Percentiles rank a stretch among this genome's conserved stretches.
These are phyloP conservation scores for Acephala macrosclerotiorum DNA, from an alignment of 2,329 filamentous ascomycete species.

Conservation along the genomic window DNA sequence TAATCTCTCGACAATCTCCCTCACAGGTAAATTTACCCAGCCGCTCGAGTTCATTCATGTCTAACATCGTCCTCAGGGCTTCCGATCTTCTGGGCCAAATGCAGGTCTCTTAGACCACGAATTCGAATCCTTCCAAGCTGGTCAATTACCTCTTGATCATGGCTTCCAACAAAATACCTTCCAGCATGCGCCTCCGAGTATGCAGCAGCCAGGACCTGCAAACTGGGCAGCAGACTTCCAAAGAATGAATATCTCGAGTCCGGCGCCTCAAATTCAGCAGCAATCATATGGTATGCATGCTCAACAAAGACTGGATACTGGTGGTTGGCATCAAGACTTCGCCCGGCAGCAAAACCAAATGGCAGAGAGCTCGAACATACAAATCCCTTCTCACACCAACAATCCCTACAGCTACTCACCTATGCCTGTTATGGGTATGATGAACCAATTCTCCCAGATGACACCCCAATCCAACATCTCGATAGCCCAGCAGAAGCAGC, in stretches of 20 bases:
- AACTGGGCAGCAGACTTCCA: constrained; percentile 53
- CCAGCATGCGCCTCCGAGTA: constrained; percentile 26
- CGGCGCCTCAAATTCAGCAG: constrained; percentile 44
- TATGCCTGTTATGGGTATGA: constrained; percentile 30
- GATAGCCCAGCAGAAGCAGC: constrained; percentile 31
- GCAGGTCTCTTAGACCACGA: constrained; percentile 67
- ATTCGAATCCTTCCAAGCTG: constrained; percentile 73
- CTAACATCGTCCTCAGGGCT: constrained; percentile 55
- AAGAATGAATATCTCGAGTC: constrained; percentile 52
- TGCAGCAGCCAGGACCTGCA: constrained; percentile 32
- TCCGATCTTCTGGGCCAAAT: constrained; percentile 63
- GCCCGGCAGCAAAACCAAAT: constrained; percentile 43
- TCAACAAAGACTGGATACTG: constrained; percentile 33
- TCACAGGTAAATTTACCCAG: constrained; percentile 55
- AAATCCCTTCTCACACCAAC: constrained; percentile 24
- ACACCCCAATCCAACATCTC: constrained; percentile 24
- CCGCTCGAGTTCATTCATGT: background rate
- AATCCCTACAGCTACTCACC: constrained; percentile 23
- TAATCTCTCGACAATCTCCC: constrained; percentile 60
- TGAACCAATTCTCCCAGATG: constrained; percentile 25
- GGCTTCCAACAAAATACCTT: constrained; percentile 33
- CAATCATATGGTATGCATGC: constrained; percentile 28
- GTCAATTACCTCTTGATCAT: constrained; percentile 48
- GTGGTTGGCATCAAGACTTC: constrained; percentile 68
- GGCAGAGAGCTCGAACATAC: constrained; percentile 25